Percentiles rank a stretch among this genome's conserved stretches.
Conservation (phyloP, 805 yeast species). For the Kuraishia borneana region DNA sequence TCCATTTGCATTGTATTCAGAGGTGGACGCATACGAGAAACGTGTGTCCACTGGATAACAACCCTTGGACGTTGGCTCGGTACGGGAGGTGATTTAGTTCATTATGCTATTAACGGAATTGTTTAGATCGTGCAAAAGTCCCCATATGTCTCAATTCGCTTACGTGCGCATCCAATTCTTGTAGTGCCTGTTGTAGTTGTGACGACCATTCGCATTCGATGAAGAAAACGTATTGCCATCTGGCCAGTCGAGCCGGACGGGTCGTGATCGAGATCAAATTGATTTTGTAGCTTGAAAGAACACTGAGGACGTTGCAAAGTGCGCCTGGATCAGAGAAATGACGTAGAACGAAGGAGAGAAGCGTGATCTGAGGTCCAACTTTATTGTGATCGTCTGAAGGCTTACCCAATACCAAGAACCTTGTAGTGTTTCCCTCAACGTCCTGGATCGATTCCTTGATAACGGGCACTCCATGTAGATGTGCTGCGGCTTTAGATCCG, state of each 20-base stretch:
- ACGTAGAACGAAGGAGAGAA: constrained; percentile 55
- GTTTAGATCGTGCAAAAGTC: constrained; percentile 14
- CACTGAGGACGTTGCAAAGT: constrained; percentile 50
- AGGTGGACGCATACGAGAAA: constrained; percentile 93
- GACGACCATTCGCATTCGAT: constrained; percentile 41
- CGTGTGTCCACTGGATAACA: constrained; percentile 92
- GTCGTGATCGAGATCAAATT: constrained; percentile 67
- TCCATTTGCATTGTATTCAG: constrained; percentile 93
- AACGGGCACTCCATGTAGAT: constrained; percentile 45
- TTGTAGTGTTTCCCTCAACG: constrained; percentile 63
- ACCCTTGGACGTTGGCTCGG: constrained; percentile 55
- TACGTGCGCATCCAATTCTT: constrained; percentile 31
- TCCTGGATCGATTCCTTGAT: constrained; percentile 56
- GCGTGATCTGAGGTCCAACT: constrained; percentile 25
- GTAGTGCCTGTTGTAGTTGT: constrained; percentile 20
- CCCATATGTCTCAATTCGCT: constrained; percentile 50
- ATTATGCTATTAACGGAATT: background rate
- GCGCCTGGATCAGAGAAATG: constrained; percentile 64
- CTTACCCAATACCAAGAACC: constrained; percentile 63
- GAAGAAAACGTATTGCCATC: constrained; percentile 80
- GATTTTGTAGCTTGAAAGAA: constrained; percentile 41
- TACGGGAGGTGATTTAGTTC: constrained; percentile 3
- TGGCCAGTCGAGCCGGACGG: constrained; percentile 54
- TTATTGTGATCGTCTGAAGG: constrained; percentile 3
- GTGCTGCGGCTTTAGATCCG: constrained; percentile 60